Percentiles rank a stretch among this genome's conserved stretches.
Evolutionary conservation across 176 grass and related monocot species (phyloP).

Genomic region (Alopecurus myosuroides): DNA sequence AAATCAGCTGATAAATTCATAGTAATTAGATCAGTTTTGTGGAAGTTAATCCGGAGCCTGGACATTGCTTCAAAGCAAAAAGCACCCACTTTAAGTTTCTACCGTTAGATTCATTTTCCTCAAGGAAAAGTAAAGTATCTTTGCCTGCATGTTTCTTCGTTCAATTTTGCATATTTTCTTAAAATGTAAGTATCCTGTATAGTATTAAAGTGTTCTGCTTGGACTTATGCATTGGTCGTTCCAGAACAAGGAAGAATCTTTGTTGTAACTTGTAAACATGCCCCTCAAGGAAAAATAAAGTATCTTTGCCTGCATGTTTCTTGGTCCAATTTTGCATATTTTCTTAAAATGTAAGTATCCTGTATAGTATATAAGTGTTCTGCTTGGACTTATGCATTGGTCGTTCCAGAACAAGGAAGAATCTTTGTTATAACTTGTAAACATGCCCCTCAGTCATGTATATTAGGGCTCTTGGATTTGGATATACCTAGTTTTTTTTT

Average conservation of each 20-base stretch:
- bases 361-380: background rate
- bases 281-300: too few species aligned
- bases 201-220: background rate
- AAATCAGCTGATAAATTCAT: too few species aligned
- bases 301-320: too few species aligned
- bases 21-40: too few species aligned
- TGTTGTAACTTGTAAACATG: background rate
- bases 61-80: too few species aligned
- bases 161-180: conserved; percentile 14
- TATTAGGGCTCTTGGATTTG: background rate
- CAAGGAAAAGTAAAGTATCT: too few species aligned
- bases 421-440: background rate
- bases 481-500: background rate
- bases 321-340: conserved; percentile 10
- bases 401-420: background rate
- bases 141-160: conserved; percentile 15
- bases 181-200: background rate
- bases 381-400: background rate
- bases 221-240: background rate
- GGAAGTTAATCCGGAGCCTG: too few species aligned
- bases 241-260: too few species aligned
- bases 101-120: too few species aligned
- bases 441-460: background rate
- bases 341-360: background rate
- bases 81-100: too few species aligned